phyloP scores from a whole-genome alignment of 805 yeast genomes.

The Barnettozyma sp. region DNA sequence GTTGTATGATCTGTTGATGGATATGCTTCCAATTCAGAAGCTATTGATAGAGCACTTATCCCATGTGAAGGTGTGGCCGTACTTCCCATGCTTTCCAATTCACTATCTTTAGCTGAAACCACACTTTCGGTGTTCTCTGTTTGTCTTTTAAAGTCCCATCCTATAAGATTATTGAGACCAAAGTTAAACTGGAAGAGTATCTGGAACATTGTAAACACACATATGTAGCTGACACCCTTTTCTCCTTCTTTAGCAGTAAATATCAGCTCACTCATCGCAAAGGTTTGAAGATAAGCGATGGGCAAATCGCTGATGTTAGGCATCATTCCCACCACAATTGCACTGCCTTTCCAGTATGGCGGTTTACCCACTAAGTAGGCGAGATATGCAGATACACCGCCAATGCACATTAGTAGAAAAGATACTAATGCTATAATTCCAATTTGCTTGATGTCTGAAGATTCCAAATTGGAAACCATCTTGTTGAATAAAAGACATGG shows the following conservation, averaged over 20 bases:
- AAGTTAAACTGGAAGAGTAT: constrained; percentile 60
- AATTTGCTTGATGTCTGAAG: constrained; percentile 58
- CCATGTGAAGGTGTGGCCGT: too few relatives aligned
- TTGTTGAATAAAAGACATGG: constrained; percentile 63
- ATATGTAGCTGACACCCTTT: constrained; percentile 77
- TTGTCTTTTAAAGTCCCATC: constrained; percentile 44
- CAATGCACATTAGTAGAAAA: constrained; percentile 43
- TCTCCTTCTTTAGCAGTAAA: constrained; percentile 56
- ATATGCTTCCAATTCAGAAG: constrained; percentile 1
- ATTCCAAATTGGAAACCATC: constrained; percentile 52
- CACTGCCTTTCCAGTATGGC: constrained; percentile 64
- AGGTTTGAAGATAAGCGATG: constrained; percentile 65
- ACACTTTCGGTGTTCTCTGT: too few relatives aligned
- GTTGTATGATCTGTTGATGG: constrained; percentile 7
- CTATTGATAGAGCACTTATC: too few relatives aligned
- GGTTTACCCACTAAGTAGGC: constrained; percentile 32
- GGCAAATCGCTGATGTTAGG: constrained; percentile 76
- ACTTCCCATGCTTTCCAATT: constrained; percentile 2
- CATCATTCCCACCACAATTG: constrained; percentile 60
- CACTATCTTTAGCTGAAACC: constrained; percentile 2
- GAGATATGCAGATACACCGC: constrained; percentile 36
- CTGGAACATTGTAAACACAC: constrained; percentile 64
- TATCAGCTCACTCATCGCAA: constrained; percentile 35
- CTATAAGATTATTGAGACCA: constrained; percentile 67
- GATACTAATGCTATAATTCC: constrained; percentile 57